Base-by-base conservation (phyloP, 2,329 filamentous ascomycete genomes). In the Paramyrothecium roridum region DNA sequence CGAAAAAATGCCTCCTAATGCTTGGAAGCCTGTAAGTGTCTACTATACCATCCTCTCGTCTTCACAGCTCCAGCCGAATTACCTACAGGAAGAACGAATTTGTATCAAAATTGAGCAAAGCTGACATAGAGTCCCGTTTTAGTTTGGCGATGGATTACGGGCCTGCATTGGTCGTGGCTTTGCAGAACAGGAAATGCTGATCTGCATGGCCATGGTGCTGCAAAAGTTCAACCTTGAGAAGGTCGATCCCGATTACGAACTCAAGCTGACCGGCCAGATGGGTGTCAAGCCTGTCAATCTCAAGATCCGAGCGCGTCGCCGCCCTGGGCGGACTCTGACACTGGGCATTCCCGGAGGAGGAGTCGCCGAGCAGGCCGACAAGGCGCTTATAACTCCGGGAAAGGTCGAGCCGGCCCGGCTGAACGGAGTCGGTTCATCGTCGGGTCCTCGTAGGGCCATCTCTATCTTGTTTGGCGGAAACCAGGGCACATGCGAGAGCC, bases 161-260 rank as follows among this genome's bases (percentile, higher is more conserved):
- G 84, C 74, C 2, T 90, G 86, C 62, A 88, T 89, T 59, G 87
- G 87, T 2, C 75, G 85, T 2, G 76, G 80, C 0, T 89, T 89
- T 63, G 85, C 86, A 2, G 86, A 83, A 83, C 86, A 89, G 65
- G 87, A 90, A 70, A 77, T 80, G 3, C 65, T 85, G 10, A 87
- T 54, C 1, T 75, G 79, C 2, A 73, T 83, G 57, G 79, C 81
- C 0, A 76, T 85, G 57, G 61, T 88, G 16, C 70, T 89, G 52
- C 85, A 87, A 61, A 85, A 83, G 59, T 88, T 89, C 69, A 78
- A 88, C 59, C 80, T 89, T 57, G 71, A 76, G 53, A 65, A 82
- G 53, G 33, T 22, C 33, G 34, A 54, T 43, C 78, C 83, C 0
- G 72, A 66, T 56, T 86, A 85, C 61, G 62, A 75, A 49, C 66